These are phyloP conservation scores for Scutellaria barbata DNA, from an alignment of 257 asterid genomes.

Conservation along the genomic window DNA sequence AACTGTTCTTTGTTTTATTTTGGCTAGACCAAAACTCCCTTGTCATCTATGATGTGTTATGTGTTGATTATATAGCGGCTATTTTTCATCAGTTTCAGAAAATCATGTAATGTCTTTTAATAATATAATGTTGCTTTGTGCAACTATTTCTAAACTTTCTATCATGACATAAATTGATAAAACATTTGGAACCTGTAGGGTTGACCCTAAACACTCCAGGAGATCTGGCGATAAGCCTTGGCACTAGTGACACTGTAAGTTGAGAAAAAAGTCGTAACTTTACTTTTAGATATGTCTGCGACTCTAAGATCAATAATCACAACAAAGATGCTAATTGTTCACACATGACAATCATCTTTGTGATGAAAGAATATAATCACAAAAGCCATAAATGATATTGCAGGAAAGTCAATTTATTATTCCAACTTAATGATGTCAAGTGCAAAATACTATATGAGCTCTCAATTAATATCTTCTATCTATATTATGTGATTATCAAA, in stretches of 20 bases:
- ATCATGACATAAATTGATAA: neutral
- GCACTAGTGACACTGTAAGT: constrained; percentile 96
- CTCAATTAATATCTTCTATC: neutral
- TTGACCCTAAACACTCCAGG: constrained; percentile 82
- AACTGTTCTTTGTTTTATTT: constrained; percentile 7
- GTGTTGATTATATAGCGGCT: neutral
- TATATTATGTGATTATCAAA: neutral
- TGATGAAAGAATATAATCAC: no score
- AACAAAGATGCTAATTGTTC: neutral
- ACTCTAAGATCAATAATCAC: neutral
- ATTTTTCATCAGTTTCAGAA: neutral
- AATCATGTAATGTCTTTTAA: neutral
- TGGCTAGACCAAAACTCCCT: neutral
- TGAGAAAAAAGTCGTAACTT: neutral
- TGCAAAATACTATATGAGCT: neutral
- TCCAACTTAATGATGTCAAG: neutral
- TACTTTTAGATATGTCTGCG: neutral
- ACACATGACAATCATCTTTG: no score
- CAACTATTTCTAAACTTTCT: neutral
- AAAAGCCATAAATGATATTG: neutral
- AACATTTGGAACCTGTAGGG: constrained; percentile 48
- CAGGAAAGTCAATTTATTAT: neutral
- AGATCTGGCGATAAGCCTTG: constrained; percentile 92
- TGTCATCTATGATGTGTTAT: neutral
- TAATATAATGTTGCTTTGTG: constrained; percentile 6